A percentile compares a stretch with the other conserved stretches of the same genome.
Conservation (phyloP, 257 asterid species). For the Nicotiana attenuata region DNA sequence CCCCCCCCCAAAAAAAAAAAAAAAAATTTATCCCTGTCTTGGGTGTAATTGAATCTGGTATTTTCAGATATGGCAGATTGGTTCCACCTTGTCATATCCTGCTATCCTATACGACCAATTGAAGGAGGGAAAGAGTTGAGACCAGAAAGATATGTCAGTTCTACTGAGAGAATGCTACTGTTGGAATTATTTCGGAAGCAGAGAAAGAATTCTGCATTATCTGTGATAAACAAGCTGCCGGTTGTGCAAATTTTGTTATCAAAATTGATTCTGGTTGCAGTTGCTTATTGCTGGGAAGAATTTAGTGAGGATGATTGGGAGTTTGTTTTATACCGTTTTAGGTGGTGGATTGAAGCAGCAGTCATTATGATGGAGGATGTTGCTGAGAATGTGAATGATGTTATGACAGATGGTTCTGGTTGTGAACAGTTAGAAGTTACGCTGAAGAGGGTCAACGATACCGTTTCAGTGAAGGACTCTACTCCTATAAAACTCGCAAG, state of each 20-base stretch:
- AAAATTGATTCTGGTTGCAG: constrained; percentile 58
- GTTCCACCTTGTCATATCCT: constrained; percentile 72
- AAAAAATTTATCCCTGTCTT: too few relatives aligned
- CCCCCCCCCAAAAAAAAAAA: too few relatives aligned
- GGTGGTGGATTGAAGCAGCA: constrained; percentile 86
- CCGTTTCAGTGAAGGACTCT: constrained; percentile 40
- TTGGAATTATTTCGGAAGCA: constrained; percentile 77
- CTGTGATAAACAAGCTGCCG: constrained; percentile 70
- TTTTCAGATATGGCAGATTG: constrained; percentile 83
- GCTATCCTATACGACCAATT: constrained; percentile 63
- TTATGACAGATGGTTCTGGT: constrained; percentile 31
- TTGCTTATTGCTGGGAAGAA: constrained; percentile 90
- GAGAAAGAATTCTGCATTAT: constrained; percentile 48
- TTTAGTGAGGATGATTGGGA: constrained; percentile 93
- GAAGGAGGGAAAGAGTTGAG: constrained; percentile 43
- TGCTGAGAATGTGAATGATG: constrained; percentile 63
- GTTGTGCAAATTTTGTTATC: constrained; percentile 67
- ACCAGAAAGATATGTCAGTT: constrained; percentile 51
- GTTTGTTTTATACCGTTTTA: constrained; percentile 62
- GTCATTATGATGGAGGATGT: constrained; percentile 82
- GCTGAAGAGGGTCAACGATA: constrained; percentile 38
- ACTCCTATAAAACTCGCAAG: constrained; percentile 57
- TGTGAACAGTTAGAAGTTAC: constrained; percentile 31
- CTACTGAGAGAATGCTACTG: constrained; percentile 55
- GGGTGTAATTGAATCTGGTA: neutral